Base-by-base conservation (phyloP, 192 early-diverging fungal species). In the Allomyces macrogynus region DNA sequence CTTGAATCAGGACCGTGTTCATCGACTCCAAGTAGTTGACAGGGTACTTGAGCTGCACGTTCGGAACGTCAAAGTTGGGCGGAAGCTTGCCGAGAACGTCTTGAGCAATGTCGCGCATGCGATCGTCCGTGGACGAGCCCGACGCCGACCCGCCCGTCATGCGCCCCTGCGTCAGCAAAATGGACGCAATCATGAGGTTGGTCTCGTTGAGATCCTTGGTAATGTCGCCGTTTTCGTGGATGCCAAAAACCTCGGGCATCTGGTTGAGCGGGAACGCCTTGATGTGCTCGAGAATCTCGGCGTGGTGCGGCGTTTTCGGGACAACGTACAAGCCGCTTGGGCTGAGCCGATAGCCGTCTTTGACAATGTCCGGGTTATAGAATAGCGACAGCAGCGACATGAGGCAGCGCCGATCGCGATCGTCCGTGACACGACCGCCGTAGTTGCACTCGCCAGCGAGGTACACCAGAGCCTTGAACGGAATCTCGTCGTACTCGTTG, bases 191-290 rank as follows among this genome's bases (percentile, higher is more conserved):
- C 61, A 84, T 62, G 25, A 69, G 66, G 40, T 74, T 67, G 23
- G 81, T 84, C 57, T 84, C 81, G 11, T 76, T 71, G 2, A 84
- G 76, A 63, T 84, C 78, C 25, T 79, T 76, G 26, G 79, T 79
- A 67, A 84, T 84, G 68, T 84, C 82, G 23, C 82, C 82, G 66
- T 84, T 84, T 40, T 84, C 82, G 70, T 84, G 82, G 57, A 84
- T 84, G 9, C 82, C 82, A 74, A 84, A 84, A 23, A 84, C 75
- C 61, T 84, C 82, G 11, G 82, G 82, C 40, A 64, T 77, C 68
- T 81, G 82, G 64, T 81, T 84, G 24, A 84, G 64, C 12, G 82
- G 82, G 25, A 84, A 65, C n/a, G 64, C 61, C 61, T 73, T 69
- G 67, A 84, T 84, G 65, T 78, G 80, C 49, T 84, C 82, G 25